Conservation (phyloP, 768 basidiomycete genomes). For the Pholiota molesta region DNA sequence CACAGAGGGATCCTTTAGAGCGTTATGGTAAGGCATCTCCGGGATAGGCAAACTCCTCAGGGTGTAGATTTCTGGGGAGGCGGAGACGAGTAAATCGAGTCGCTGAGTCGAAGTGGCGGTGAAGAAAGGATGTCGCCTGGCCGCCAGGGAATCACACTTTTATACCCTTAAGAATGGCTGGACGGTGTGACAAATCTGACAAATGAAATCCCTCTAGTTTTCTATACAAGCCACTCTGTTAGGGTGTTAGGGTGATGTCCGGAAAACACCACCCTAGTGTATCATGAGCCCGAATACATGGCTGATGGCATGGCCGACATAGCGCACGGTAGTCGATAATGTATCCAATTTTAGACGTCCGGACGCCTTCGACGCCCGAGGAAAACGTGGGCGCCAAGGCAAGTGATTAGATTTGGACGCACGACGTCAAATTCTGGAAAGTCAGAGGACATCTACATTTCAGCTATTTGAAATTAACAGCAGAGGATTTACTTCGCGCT, state of each 20-base stretch:
- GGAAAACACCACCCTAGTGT: not conserved
- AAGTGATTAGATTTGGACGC: not conserved
- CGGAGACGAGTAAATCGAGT: constrained; percentile 7
- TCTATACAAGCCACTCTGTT: not conserved
- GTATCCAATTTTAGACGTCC: constrained; percentile 1
- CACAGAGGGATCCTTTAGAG: not conserved
- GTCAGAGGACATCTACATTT: not conserved
- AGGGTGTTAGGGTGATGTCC: constrained; percentile 1
- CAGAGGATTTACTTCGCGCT: not conserved
- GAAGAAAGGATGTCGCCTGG: constrained; percentile 1
- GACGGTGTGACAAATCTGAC: constrained; percentile 4
- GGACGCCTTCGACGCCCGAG: constrained; percentile 3
- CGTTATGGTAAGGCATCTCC: not conserved
- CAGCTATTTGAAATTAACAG: not conserved
- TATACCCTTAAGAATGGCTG: constrained; percentile 3
- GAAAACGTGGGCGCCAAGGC: constrained; percentile 8
- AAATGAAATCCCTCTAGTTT: not conserved
- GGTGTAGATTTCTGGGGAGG: not conserved
- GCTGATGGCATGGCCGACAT: not conserved
- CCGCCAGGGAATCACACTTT: constrained; percentile 4
- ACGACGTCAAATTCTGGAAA: not conserved
- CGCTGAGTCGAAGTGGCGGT: constrained; percentile 6
- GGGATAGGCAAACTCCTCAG: not conserved
- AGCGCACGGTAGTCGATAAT: not conserved
- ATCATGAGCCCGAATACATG: constrained; percentile 7